Conservation (phyloP, 106 monocot species). For the Alisma plantagoaquatica region DNA sequence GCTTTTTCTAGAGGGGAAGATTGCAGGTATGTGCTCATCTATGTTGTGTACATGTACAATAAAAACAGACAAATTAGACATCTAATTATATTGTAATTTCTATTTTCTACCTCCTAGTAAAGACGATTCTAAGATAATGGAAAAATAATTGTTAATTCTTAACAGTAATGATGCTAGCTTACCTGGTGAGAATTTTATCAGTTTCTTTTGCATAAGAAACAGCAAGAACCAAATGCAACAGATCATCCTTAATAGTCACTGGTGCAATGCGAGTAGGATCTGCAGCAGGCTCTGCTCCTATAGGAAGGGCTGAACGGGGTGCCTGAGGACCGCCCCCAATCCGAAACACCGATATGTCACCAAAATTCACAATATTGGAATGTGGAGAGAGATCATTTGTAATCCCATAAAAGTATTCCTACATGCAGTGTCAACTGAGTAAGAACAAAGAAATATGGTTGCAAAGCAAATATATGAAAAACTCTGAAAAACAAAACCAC, state of each 20-base stretch:
- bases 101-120: too few relatives aligned
- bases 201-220: slow-evolving; percentile 94
- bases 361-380: slow-evolving; percentile 72
- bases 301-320: slow-evolving; percentile 81
- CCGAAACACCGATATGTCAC: slow-evolving; percentile 61
- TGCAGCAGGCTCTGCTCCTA: slow-evolving; percentile 86
- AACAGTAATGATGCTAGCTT: too few relatives aligned
- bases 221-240: slow-evolving; percentile 77
- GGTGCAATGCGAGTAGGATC: slow-evolving; percentile 65
- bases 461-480: too few relatives aligned
- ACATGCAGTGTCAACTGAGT: too few relatives aligned
- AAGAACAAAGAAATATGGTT: background rate
- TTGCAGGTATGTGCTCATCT: too few relatives aligned
- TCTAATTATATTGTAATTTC: too few relatives aligned
- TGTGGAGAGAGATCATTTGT: slow-evolving; percentile 83
- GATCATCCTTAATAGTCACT: slow-evolving; percentile 68
- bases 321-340: slow-evolving; percentile 90
- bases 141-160: too few relatives aligned
- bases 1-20: too few relatives aligned
- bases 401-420: slow-evolving; percentile 93
- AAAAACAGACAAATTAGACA: too few relatives aligned
- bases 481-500: too few relatives aligned
- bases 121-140: too few relatives aligned
- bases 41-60: too few relatives aligned
- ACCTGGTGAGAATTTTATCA: slow-evolving; percentile 88